Percentiles rank a stretch among this genome's conserved stretches.
Conservation (phyloP, 768 basidiomycete genomes). For the Pisolithus albus region DNA sequence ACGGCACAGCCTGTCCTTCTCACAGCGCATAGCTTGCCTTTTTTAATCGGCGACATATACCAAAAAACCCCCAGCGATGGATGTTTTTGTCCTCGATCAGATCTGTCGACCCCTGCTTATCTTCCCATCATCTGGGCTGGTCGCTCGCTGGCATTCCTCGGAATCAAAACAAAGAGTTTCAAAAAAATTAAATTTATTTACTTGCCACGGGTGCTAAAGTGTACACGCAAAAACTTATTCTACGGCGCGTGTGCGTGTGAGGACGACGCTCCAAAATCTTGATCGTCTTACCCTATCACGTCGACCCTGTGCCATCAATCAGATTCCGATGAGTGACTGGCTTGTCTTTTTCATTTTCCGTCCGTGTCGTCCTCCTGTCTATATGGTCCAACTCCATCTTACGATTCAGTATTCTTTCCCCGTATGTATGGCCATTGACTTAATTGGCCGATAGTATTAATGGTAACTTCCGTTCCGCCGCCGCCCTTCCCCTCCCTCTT, state of each 20-base stretch:
- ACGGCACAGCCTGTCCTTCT: slow-evolving; percentile 23
- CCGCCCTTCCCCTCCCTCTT: background rate
- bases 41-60: slow-evolving; percentile 26
- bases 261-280: slow-evolving; percentile 21
- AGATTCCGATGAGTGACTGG: slow-evolving; percentile 21
- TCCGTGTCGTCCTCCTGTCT: slow-evolving; percentile 5
- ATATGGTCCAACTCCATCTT: slow-evolving; percentile 16
- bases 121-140: background rate
- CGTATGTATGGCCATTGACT: slow-evolving; percentile 8
- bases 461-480: slow-evolving; percentile 6
- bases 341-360: slow-evolving; percentile 16
- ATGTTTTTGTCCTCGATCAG: background rate
- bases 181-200: slow-evolving; percentile 1
- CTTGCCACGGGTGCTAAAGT: slow-evolving; percentile 1
- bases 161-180: slow-evolving; percentile 2
- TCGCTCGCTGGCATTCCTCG: slow-evolving; percentile 1
- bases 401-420: slow-evolving; percentile 16
- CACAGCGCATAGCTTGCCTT: slow-evolving; percentile 11
- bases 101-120: background rate
- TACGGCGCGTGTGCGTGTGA: background rate
- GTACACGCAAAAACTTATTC: background rate
- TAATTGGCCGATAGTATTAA: slow-evolving; percentile 15
- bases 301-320: slow-evolving; percentile 25
- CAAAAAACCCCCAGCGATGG: slow-evolving; percentile 11
- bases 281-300: slow-evolving; percentile 33